Evolutionary conservation across 2,329 filamentous ascomycete species (phyloP).

Genomic region (Phialophora verrucosa): DNA sequence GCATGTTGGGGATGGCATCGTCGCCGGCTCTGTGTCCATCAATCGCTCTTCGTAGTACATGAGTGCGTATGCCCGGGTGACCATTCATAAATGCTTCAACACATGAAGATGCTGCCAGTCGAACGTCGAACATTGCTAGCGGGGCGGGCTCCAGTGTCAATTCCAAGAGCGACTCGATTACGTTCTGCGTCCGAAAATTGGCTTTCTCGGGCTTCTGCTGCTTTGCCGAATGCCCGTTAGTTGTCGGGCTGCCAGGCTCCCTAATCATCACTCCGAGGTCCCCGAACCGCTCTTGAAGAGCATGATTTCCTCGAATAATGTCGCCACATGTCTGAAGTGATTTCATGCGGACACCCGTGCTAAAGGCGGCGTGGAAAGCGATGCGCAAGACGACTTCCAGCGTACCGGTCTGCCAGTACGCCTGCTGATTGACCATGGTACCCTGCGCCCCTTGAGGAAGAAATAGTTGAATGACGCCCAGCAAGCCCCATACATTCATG

Average conservation of each 20-base stretch:
- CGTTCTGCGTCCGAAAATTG: constrained; percentile 59
- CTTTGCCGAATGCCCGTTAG: constrained; percentile 45
- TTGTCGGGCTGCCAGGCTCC: constrained; percentile 37
- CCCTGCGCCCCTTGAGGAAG: constrained; percentile 78
- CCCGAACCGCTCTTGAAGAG: constrained; percentile 86
- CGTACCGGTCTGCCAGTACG: constrained; percentile 83
- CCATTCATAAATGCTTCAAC: constrained; percentile 90
- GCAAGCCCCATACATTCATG: constrained; percentile 87
- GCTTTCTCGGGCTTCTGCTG: constrained; percentile 20
- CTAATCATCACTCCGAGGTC: constrained; percentile 72
- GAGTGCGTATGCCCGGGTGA: constrained; percentile 78
- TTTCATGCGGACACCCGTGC: constrained; percentile 80
- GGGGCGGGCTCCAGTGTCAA: constrained; percentile 73
- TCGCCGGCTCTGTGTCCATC: constrained; percentile 78
- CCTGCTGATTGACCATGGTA: constrained; percentile 80
- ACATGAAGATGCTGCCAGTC: constrained; percentile 85
- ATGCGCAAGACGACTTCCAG: constrained; percentile 80
- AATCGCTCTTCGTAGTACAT: constrained; percentile 88
- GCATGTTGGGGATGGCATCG: constrained; percentile 84
- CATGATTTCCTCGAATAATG: constrained; percentile 79
- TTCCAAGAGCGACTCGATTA: constrained; percentile 91
- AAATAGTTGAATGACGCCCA: constrained; percentile 86
- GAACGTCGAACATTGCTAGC: constrained; percentile 74
- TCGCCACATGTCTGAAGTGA: constrained; percentile 86
- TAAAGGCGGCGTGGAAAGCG: constrained; percentile 75